Evolutionary conservation across 1,139 yeast genomes (phyloP).

Genomic region (Yamadazyma atmosphaerica): DNA sequence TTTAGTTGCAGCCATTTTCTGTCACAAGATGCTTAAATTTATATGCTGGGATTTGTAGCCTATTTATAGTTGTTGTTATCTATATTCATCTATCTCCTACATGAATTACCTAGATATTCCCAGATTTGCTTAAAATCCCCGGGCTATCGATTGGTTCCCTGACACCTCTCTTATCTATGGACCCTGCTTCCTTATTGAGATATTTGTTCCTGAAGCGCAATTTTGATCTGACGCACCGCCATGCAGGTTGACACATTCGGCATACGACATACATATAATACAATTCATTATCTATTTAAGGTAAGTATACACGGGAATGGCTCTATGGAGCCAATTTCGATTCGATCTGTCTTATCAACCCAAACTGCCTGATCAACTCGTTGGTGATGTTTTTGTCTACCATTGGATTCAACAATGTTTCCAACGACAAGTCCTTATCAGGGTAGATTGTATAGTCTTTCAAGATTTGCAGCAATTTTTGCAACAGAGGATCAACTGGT

Average conservation of each 20-base stretch:
- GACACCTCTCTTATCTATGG: constrained; percentile 14
- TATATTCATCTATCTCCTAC: no score
- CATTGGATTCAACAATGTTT: constrained; percentile 37
- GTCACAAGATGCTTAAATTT: no score
- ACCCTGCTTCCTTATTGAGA: constrained; percentile 9
- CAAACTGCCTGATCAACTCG: constrained; percentile 39
- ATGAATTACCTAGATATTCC: no score
- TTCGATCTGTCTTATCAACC: constrained; percentile 22
- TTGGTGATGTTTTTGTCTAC: constrained; percentile 38
- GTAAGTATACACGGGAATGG: background rate
- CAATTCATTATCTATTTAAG: no score
- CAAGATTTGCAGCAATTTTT: background rate
- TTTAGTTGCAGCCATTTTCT: constrained; percentile 4
- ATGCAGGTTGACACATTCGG: background rate
- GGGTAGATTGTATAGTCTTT: constrained; percentile 27
- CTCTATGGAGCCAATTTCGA: constrained; percentile 2
- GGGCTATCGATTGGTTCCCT: no score
- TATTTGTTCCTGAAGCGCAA: constrained; percentile 5
- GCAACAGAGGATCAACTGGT: constrained; percentile 14
- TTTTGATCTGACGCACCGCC: no score
- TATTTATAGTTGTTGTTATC: no score
- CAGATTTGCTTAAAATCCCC: no score
- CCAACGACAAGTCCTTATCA: constrained; percentile 38
- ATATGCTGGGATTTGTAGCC: background rate
- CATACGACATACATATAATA: background rate